These are phyloP conservation scores for Russula foetens DNA, from an alignment of 768 basidiomycete genomes.

Conservation along the genomic window DNA sequence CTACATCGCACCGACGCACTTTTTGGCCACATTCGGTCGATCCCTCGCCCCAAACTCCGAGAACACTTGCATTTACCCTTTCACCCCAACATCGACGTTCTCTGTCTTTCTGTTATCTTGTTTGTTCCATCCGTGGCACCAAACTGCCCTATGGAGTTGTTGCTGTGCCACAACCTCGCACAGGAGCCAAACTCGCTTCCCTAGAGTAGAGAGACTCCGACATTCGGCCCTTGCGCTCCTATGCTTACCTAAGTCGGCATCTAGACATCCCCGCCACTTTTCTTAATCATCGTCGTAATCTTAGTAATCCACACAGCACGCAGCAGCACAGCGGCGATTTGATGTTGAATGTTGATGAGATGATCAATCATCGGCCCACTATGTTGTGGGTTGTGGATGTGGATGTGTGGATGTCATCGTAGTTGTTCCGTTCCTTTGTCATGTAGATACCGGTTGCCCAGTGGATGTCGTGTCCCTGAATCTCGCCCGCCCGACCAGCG, in stretches of 20 bases:
- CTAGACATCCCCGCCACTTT: neutral
- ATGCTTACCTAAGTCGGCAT: neutral
- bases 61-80: neutral
- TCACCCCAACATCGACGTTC: neutral
- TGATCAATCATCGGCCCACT: neutral
- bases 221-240: neutral
- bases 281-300: neutral
- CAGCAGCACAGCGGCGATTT: no score
- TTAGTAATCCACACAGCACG: conserved; percentile 5
- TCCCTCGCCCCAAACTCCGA: conserved; percentile 14
- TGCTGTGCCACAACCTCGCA: neutral
- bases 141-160: neutral
- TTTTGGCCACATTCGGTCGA: neutral
- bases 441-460: neutral
- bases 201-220: no score
- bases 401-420: neutral
- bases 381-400: neutral
- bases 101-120: no score
- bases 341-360: no score
- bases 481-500: neutral
- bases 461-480: no score
- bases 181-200: neutral
- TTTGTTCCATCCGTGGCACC: neutral
- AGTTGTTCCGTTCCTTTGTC: neutral
- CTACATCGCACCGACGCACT: conserved; percentile 10